Percentiles rank a stretch among this genome's conserved stretches.
Conservation (phyloP, 495 filamentous ascomycete species). For the Tuber indicum region DNA sequence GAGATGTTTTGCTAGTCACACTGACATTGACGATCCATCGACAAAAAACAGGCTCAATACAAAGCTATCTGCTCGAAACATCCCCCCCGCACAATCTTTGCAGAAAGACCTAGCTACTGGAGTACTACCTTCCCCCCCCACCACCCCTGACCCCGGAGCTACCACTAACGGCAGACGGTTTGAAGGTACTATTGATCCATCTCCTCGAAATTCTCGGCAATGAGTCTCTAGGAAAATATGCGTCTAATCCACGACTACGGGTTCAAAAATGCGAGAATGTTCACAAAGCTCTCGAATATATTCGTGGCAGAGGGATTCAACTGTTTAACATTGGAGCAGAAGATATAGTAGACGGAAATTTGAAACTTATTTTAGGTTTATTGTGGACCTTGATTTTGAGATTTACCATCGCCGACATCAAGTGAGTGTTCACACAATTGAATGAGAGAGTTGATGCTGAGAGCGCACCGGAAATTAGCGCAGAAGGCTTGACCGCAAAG, state of each 20-base stretch:
- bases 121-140: conserved; percentile 46
- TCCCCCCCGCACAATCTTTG: conserved; percentile 71
- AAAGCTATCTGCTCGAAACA: conserved; percentile 68
- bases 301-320: conserved; percentile 82
- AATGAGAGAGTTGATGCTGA: conserved; percentile 8
- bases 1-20: background rate
- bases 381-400: conserved; percentile 97
- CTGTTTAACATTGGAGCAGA: conserved; percentile 98
- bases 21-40: background rate
- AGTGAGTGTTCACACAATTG: conserved; percentile 41
- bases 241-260: conserved; percentile 85
- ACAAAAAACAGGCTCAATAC: conserved; percentile 71
- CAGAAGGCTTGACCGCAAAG: conserved; percentile 95
- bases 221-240: conserved; percentile 93
- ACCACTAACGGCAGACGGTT: conserved; percentile 9
- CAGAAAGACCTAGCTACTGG: conserved; percentile 87
- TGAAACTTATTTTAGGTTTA: conserved; percentile 91
- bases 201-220: conserved; percentile 89
- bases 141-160: conserved; percentile 8
- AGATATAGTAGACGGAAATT: conserved; percentile 96
- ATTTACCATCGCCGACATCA: conserved; percentile 98
- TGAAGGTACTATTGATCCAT: conserved; percentile 85
- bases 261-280: conserved; percentile 99
- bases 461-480: conserved; percentile 39
- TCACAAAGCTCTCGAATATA: conserved; percentile 87